Evolutionary conservation across 345 rosid species (phyloP).

Genomic region (Melastoma malabathricum): DNA sequence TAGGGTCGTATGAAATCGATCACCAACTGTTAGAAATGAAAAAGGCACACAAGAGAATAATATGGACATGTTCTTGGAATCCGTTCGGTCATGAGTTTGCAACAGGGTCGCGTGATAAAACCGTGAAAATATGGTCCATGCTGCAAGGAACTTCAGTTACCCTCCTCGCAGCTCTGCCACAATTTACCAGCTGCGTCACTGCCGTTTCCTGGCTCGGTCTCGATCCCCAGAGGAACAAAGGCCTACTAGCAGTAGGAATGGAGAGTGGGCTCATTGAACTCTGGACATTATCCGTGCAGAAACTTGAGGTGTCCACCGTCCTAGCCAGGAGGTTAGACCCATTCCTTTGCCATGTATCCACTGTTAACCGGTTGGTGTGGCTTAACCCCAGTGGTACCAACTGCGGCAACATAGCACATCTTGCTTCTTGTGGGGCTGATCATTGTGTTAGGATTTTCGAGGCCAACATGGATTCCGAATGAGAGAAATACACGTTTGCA

Average conservation of each 20-base stretch:
- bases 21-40: conserved; percentile 51
- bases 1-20: conserved; percentile 31
- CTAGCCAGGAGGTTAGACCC: conserved; percentile 33
- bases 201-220: conserved; percentile 73
- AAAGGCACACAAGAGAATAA: conserved; percentile 92
- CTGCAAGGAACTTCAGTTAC: conserved; percentile 31
- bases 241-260: conserved; percentile 71
- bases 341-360: conserved; percentile 61
- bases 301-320: conserved; percentile 22
- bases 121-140: conserved; percentile 80
- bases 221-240: conserved; percentile 33
- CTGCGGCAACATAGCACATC: conserved; percentile 20
- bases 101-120: conserved; percentile 89
- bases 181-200: conserved; percentile 63
- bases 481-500: too few relatives aligned
- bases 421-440: conserved; percentile 83
- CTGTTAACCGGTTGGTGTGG: conserved; percentile 74
- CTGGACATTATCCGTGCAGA: conserved; percentile 30
- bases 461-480: conserved; percentile 17
- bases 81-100: conserved; percentile 80
- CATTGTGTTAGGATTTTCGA: conserved; percentile 71
- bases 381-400: conserved; percentile 24
- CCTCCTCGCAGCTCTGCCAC: conserved; percentile 44
- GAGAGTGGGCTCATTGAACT: conserved; percentile 66
- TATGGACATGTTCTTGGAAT: conserved; percentile 97